Base-by-base conservation (phyloP, 1,284 basidiomycete genomes). In the Takashimella koratensis region DNA sequence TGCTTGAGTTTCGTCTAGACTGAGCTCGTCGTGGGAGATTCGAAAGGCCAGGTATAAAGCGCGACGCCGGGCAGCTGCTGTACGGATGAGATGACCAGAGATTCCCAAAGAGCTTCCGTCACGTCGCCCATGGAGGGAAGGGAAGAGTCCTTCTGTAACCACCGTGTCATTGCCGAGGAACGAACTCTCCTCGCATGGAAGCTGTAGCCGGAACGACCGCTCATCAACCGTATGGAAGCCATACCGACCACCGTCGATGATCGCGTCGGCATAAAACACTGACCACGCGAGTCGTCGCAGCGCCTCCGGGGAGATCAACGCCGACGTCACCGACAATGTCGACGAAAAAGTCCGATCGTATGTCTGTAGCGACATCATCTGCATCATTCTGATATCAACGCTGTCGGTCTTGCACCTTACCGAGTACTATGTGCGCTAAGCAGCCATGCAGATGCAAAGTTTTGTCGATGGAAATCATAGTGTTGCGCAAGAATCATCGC, bases 351-450 rank as follows among this genome's bases (percentile, higher is more conserved):
- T 56, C 27, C 52, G 49, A 50, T 62, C 60, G 26, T 53, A 57
- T 1, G 42, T 49, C 24, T 59, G 57, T 5, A 62, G 57, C 8
- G 57, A 62, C 43, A 62, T 51, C 40, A 53, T 55, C 49, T 59
- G 57, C 57, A 59, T 59, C 57, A 59, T 59, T 21, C 59, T 60
- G 45, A 2, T 19, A 12, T 49, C 47, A 49, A 47, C 11, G 23
- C 30, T 36, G 16, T 25, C 20, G 13, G 16, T 4, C 3, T 12
- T 19, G 5, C 26, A 26, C 4, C 52, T 23, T 42, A 54, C 59
- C 53, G 24, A 5, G 50, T 52, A 20, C 49, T 51, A 39, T 52
- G 27, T 12, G 51, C 54, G 21, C 48, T 52, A 19, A 59, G 36
- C 23, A 57, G 47, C 60, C 60, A 62, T 22, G 51, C 42, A 1